Percentiles rank a stretch among this genome's conserved stretches.
phyloP scores from a whole-genome alignment of 2,329 filamentous ascomycete genomes.

The Neopestalotiopsis clavispora region DNA sequence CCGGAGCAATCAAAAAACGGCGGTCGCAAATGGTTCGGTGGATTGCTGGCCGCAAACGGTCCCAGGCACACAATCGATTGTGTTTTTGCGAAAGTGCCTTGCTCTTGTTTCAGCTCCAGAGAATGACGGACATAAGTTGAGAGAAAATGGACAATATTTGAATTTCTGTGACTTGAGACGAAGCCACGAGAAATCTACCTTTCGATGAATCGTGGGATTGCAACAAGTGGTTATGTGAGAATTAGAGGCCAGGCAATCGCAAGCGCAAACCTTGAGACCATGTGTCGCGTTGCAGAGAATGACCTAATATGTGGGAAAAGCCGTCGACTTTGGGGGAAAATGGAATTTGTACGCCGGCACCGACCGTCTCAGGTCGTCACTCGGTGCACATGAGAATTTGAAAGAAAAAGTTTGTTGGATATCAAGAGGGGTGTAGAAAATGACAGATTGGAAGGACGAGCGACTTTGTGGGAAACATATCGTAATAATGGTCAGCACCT shows the following conservation, averaged over 20 bases:
- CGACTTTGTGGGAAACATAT: not conserved
- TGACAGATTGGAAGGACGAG: not conserved
- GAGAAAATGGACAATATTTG: not conserved
- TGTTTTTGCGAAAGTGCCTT: not conserved
- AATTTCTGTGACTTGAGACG: not conserved
- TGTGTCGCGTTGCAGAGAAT: not conserved
- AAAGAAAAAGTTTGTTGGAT: not conserved
- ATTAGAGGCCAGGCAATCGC: not conserved
- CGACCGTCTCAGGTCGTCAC: not conserved
- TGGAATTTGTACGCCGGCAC: not conserved
- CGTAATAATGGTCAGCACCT: not conserved
- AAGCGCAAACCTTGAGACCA: not conserved
- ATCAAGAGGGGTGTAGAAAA: not conserved
- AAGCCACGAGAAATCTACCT: not conserved
- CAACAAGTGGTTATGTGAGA: not conserved
- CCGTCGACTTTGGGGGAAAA: not conserved
- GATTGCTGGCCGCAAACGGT: not conserved
- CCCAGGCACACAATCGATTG: not conserved
- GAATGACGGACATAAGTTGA: not conserved
- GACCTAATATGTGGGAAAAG: not conserved
- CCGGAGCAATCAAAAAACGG: not conserved
- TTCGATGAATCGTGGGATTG: not conserved
- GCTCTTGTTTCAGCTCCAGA: not conserved
- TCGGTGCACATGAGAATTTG: not conserved
- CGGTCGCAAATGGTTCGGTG: not conserved